These are phyloP conservation scores for Phytophthora hibernalis DNA, from an alignment of 352 stramenopile species.

Conservation along the genomic window DNA sequence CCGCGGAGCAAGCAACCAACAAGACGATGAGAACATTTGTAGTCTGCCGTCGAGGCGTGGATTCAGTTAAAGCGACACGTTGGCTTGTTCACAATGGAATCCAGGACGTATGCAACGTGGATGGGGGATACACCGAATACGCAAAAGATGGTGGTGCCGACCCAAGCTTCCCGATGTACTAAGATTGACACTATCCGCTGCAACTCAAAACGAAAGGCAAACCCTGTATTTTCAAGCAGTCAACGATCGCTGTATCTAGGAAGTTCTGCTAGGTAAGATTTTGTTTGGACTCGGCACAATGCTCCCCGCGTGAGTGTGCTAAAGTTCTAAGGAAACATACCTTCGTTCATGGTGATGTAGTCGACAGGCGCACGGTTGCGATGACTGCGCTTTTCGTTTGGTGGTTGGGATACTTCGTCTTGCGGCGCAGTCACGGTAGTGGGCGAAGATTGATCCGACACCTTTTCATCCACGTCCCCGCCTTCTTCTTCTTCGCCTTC, in stretches of 20 bases:
- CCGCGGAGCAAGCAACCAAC: neutral
- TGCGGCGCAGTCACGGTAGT: constrained; percentile 33
- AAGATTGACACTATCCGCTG: constrained; percentile 4
- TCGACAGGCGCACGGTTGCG: constrained; percentile 48
- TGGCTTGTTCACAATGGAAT: constrained; percentile 62
- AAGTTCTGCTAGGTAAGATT: constrained; percentile 22
- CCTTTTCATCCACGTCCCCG: constrained; percentile 16
- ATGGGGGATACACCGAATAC: constrained; percentile 79
- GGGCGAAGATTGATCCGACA: constrained; percentile 28
- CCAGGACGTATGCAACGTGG: constrained; percentile 59
- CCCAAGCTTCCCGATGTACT: constrained; percentile 80
- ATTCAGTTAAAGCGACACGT: constrained; percentile 65
- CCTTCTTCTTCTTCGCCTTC: constrained; percentile 30
- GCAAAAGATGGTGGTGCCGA: constrained; percentile 49
- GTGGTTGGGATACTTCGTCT: constrained; percentile 23
- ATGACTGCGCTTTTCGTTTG: constrained; percentile 23
- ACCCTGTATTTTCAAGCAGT: constrained; percentile 34
- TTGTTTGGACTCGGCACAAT: constrained; percentile 10
- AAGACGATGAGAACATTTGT: constrained; percentile 44
- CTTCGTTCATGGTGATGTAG: constrained; percentile 75
- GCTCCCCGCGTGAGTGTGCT: neutral
- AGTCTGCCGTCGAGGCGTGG: constrained; percentile 83
- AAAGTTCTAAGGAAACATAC: constrained; percentile 32
- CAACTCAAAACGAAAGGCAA: constrained; percentile 6
- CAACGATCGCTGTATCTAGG: constrained; percentile 30